These are phyloP conservation scores for Pleodorina starrii DNA, from an alignment of 139 green algal genomes.

Conservation along the genomic window DNA sequence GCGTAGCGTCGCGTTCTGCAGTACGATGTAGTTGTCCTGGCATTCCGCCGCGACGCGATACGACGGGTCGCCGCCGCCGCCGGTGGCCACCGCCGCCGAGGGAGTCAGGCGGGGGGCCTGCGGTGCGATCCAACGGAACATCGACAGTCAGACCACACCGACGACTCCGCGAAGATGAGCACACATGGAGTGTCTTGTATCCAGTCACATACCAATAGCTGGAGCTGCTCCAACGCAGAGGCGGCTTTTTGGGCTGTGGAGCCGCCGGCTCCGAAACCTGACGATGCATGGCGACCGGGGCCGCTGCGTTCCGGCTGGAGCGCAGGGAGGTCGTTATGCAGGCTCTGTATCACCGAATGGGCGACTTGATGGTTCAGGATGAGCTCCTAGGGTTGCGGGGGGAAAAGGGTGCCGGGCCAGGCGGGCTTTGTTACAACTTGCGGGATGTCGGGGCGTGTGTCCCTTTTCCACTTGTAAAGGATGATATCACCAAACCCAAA, in stretches of 20 bases:
- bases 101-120: slow-evolving; percentile 28
- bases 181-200: too few species aligned
- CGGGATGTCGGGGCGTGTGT: too few species aligned
- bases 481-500: too few species aligned
- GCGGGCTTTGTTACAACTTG: too few species aligned
- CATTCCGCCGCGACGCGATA: background rate
- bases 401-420: too few species aligned
- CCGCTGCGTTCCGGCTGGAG: background rate
- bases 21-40: slow-evolving; percentile 44
- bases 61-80: background rate
- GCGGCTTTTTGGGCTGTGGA: background rate
- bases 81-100: background rate
- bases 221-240: background rate
- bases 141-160: too few species aligned
- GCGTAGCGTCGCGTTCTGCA: slow-evolving; percentile 4
- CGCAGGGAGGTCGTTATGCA: slow-evolving; percentile 15
- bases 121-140: too few species aligned
- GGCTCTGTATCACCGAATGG: slow-evolving; percentile 12
- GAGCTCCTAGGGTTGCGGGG: background rate
- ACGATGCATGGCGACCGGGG: background rate
- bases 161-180: too few species aligned
- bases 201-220: background rate
- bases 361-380: slow-evolving; percentile 43
- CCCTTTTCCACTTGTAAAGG: too few species aligned
- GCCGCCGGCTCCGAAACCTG: background rate